Base-by-base conservation (phyloP, 176 grass and related monocot genomes). In the Cocos nucifera region DNA sequence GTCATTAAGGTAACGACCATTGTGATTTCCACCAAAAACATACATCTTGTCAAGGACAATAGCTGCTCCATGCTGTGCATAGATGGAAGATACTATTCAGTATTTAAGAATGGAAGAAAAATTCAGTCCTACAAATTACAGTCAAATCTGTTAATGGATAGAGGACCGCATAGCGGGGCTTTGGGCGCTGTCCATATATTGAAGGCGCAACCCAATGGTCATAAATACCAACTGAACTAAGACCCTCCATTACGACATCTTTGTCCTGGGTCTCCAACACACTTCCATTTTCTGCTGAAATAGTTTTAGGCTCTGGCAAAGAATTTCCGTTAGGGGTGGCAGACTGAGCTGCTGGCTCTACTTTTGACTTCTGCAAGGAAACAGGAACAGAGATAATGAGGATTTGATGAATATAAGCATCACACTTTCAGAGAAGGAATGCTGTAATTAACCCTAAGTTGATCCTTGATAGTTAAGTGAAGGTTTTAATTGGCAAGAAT, bases 1-100 rank as follows among this genome's bases (percentile, higher is more conserved):
- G 76, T 98, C 94, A 69, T 75, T 88, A 83, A 98, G 94, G 74
- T 93, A 98, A 59, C 88, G 94, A 0, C 94, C 94, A 51, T 98
- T 98, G 67, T 98, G 82, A 71, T 93, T 98, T 81, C 88, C 94
- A 29, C 84, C 94, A 89, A 89, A 98, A 76, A 86, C 55, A 66
- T 86, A 98, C 88, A 98, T 93, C 79, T 92, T 93, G 49, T 98
- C 85, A 69, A 81, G 85, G 54, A 93, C 65, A 2, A 93, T 50
- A 77, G 79, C 86, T 65, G 88, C 88, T 59, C 94, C 94, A 83
- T 98, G 94, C 94, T 98, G 80, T 68, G 83, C n/a, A 59, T 63
- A 82, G 67, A 73, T 57, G 58, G 69, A 52, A 74, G 50, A 70
- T 75, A 28, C n/a, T 67, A 65, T 74, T 59, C 79, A 63, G 17